phyloP scores from a whole-genome alignment of 2,329 filamentous ascomycete genomes.

The Allantophomopsis lycopodina region DNA sequence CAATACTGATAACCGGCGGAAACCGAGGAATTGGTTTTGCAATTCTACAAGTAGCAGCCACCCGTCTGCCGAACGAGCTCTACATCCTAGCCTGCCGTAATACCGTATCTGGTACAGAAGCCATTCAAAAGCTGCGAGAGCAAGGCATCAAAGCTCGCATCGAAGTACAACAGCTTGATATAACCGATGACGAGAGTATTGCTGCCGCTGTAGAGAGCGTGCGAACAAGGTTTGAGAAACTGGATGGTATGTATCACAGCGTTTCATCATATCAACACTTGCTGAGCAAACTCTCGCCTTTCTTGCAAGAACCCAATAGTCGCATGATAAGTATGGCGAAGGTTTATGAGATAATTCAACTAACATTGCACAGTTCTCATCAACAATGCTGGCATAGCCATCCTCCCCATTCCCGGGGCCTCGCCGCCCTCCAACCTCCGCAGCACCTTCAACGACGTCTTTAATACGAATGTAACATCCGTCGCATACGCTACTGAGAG shows the following conservation, averaged over 20 bases:
- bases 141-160: not conserved
- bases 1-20: not conserved
- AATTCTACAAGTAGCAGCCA: not conserved
- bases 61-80: not conserved
- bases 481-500: constrained; percentile 21
- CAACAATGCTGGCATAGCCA: constrained; percentile 24
- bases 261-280: not conserved
- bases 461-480: constrained; percentile 29
- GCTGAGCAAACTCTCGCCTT: too few relatives aligned
- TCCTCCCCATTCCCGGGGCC: constrained; percentile 6
- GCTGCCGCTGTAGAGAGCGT: not conserved
- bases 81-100: not conserved
- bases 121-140: not conserved
- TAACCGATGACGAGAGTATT: not conserved
- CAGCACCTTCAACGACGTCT: constrained; percentile 17
- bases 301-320: too few relatives aligned
- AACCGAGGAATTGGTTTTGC: not conserved
- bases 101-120: not conserved
- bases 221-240: not conserved
- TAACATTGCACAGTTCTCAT: constrained; percentile 16
- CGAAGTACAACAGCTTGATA: not conserved
- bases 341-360: not conserved
- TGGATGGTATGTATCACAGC: not conserved
- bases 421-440: constrained; percentile 18
- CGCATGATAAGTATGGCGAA: too few relatives aligned